phyloP scores from a whole-genome alignment of 2,329 filamentous ascomycete genomes.

The Ustulina deusta region DNA sequence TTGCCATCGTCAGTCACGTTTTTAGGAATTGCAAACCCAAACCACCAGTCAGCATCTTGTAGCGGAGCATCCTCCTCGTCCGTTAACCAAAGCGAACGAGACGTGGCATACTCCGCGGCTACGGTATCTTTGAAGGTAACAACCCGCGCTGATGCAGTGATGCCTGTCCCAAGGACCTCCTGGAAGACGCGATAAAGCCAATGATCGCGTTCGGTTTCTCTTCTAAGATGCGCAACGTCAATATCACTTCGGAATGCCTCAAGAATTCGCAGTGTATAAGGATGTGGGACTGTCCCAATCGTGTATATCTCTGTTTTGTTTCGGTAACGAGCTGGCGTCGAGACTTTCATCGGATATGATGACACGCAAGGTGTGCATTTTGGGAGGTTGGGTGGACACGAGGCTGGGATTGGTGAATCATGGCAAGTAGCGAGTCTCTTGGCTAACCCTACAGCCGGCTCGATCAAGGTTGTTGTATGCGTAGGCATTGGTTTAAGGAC shows the following conservation, averaged over 20 bases:
- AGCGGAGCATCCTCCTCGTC: constrained; percentile 71
- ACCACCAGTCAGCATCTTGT: constrained; percentile 85
- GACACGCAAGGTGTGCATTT: constrained; percentile 81
- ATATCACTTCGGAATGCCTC: constrained; percentile 70
- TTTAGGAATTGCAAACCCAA: constrained; percentile 84
- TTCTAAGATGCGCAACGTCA: constrained; percentile 73
- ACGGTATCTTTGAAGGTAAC: constrained; percentile 84
- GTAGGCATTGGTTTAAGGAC: constrained; percentile 83
- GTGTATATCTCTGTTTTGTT: constrained; percentile 81
- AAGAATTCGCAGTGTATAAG: constrained; percentile 83
- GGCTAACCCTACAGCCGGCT: constrained; percentile 78
- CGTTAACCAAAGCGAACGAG: constrained; percentile 82
- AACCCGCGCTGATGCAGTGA: constrained; percentile 74
- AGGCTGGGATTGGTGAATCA: constrained; percentile 75
- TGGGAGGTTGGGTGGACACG: constrained; percentile 84
- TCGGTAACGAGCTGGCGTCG: constrained; percentile 73
- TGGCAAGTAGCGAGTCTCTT: constrained; percentile 81
- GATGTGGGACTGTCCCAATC: constrained; percentile 90
- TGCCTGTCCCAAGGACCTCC: constrained; percentile 72
- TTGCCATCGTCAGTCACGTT: constrained; percentile 64
- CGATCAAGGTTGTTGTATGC: constrained; percentile 78
- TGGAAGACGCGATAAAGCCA: constrained; percentile 82
- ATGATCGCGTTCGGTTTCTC: constrained; percentile 77
- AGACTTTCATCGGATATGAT: constrained; percentile 72
- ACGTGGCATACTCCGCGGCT: constrained; percentile 72